Evolutionary conservation across 495 filamentous ascomycete species (phyloP).

Genomic region (Jackrogersella minutella): DNA sequence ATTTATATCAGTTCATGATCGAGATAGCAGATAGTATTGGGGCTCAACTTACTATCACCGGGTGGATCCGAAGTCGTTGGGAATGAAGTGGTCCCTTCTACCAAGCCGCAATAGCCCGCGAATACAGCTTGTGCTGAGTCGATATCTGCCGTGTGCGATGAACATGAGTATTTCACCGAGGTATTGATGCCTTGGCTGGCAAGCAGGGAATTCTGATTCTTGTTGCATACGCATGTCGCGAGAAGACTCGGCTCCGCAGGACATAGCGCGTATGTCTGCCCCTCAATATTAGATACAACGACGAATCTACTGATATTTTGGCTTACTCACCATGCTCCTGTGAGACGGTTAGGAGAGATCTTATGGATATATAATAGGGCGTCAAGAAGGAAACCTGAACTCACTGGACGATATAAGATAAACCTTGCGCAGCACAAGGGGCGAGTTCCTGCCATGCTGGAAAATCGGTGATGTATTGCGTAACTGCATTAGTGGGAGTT

Average conservation of each 20-base stretch:
- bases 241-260: constrained; percentile 50
- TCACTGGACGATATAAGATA: constrained; percentile 52
- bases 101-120: constrained; percentile 57
- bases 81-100: constrained; percentile 54
- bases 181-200: constrained; percentile 52
- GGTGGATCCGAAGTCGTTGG: constrained; percentile 54
- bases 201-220: constrained; percentile 54
- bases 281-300: constrained; percentile 15
- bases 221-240: constrained; percentile 57
- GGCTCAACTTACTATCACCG: constrained; percentile 50
- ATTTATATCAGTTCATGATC: neutral
- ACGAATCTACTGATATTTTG: neutral
- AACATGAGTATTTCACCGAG: constrained; percentile 51
- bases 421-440: constrained; percentile 51
- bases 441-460: constrained; percentile 52
- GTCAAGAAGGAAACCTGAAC: constrained; percentile 14
- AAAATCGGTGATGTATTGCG: constrained; percentile 57
- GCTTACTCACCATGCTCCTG: constrained; percentile 48
- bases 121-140: constrained; percentile 58
- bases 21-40: too few relatives aligned
- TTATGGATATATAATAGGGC: neutral
- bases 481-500: constrained; percentile 49
- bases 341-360: constrained; percentile 19
- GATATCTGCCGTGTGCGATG: constrained; percentile 51
- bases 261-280: constrained; percentile 46